Conservation (phyloP, 371 early-diverging fungal genomes). For the Apophysomyces trapeziformis region DNA sequence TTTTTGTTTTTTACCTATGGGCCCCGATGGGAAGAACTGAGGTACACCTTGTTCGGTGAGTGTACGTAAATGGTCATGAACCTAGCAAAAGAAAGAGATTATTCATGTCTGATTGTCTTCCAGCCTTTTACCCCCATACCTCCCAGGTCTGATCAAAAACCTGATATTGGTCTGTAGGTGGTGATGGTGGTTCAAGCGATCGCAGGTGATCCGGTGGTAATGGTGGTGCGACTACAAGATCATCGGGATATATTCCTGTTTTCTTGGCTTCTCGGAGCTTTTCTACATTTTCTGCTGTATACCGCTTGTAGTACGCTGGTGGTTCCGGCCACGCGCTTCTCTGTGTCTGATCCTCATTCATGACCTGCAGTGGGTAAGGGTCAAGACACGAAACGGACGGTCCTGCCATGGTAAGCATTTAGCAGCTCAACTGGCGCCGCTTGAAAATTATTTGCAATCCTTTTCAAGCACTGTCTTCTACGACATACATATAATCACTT, state of each 20-base stretch:
- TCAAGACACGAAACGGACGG: no score
- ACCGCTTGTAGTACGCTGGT: conserved; percentile 67
- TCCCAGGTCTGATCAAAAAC: conserved; percentile 77
- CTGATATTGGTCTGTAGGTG: conserved; percentile 65
- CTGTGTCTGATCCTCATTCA: conserved; percentile 34
- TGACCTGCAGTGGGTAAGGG: not conserved
- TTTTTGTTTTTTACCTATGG: conserved; percentile 37
- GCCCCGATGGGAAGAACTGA: conserved; percentile 67
- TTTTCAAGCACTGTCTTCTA: no score
- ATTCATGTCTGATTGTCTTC: not conserved
- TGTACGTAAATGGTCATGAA: conserved; percentile 61
- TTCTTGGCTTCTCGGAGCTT: conserved; percentile 38
- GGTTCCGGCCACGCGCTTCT: conserved; percentile 72
- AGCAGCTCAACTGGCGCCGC: no score
- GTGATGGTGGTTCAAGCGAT: conserved; percentile 64
- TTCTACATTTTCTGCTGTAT: conserved; percentile 64
- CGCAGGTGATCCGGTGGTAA: conserved; percentile 48
- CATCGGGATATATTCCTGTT: conserved; percentile 28
- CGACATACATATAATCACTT: no score
- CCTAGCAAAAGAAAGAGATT: conserved; percentile 33
- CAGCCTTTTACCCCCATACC: conserved; percentile 27
- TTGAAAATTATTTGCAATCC: no score
- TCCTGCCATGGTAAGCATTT: no score
- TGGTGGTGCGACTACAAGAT: conserved; percentile 37
- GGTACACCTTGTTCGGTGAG: conserved; percentile 69